A percentile compares a stretch with the other conserved stretches of the same genome.
These are phyloP conservation scores for Tylopilus sp. DNA, from an alignment of 768 basidiomycete species.

Conservation along the genomic window DNA sequence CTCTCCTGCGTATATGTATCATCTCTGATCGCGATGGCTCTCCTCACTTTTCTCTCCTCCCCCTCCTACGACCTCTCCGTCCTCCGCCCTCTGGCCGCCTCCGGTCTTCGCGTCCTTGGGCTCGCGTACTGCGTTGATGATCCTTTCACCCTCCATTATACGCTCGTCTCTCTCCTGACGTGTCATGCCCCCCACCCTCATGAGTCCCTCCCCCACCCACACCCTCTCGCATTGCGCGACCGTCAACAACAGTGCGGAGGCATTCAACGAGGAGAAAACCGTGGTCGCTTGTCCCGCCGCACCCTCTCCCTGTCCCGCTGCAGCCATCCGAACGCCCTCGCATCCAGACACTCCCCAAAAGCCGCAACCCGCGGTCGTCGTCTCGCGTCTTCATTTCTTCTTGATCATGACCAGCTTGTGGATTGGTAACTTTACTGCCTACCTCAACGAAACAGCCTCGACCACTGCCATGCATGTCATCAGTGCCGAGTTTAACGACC, in stretches of 20 bases:
- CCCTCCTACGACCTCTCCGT: constrained; percentile 7
- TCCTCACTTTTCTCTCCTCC: constrained; percentile 9
- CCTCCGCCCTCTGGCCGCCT: constrained; percentile 1
- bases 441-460: constrained; percentile 33
- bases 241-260: constrained; percentile 27
- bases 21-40: constrained; percentile 17
- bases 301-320: not conserved
- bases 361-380: constrained; percentile 27
- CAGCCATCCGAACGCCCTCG: not conserved
- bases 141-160: constrained; percentile 18
- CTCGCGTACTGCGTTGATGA: constrained; percentile 14
- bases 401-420: constrained; percentile 33
- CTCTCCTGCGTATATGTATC: constrained; percentile 24
- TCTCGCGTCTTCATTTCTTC: constrained; percentile 30
- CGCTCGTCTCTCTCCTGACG: not conserved
- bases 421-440: constrained; percentile 35
- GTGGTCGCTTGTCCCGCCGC: not conserved
- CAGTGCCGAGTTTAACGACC: constrained; percentile 25
- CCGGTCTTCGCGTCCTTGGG: constrained; percentile 12
- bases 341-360: not conserved
- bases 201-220: constrained; percentile 27
- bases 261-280: constrained; percentile 24
- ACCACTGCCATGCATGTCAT: constrained; percentile 37
- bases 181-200: constrained; percentile 15
- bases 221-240: constrained; percentile 32